Base-by-base conservation (phyloP, 768 basidiomycete species). In the Lactifluus piperatus region DNA sequence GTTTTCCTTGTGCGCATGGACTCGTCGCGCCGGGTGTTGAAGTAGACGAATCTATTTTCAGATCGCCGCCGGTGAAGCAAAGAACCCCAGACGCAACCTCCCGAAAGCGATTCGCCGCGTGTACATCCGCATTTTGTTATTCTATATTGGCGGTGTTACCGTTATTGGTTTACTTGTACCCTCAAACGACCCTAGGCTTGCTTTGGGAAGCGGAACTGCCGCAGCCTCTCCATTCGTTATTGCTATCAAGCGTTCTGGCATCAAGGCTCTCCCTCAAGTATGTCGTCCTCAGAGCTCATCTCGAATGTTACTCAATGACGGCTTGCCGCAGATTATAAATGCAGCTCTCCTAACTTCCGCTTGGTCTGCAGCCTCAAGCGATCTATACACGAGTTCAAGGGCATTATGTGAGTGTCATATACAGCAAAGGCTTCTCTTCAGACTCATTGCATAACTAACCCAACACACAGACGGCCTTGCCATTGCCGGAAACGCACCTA, bases 161-260 rank as follows among this genome's bases (percentile, higher is more conserved):
- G 71, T 94, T 56, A 94, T 97, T 64, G 89, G 91, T 46, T 74
- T 94, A 2, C 82, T 95, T 51, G 88, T 91, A 18, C 87, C 90
- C 1, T 91, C 81, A 44, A 86, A 80, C 67, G 76, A 86, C 61
- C 56, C 70, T 0, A 70, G 75, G 24, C 78, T 97, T 4, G 66
- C 74, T 51, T 71, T 91, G 45, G 67, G 64, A 18, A 70, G 71
- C 45, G 81, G 83, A 29, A 85, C 82, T 18, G 85, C 87, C 56
- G 84, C 85, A 14, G 82, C 83, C 2, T 88, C 88, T 44, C 89
- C 94, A 1, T 97, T 94, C 72, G 94, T 97, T 63, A 91, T 98
- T 64, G 95, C 94, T 1, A 91, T 92, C 64, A 67, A 79, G 66
- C 80, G 76, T 45, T 85, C 94, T 7, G 94, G 95, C n/a, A 97